Evolutionary conservation across 1,139 yeast species (phyloP), one percentile per base, ranked within the genome.

Genomic region (Tardiomyces digboiensis): DNA sequence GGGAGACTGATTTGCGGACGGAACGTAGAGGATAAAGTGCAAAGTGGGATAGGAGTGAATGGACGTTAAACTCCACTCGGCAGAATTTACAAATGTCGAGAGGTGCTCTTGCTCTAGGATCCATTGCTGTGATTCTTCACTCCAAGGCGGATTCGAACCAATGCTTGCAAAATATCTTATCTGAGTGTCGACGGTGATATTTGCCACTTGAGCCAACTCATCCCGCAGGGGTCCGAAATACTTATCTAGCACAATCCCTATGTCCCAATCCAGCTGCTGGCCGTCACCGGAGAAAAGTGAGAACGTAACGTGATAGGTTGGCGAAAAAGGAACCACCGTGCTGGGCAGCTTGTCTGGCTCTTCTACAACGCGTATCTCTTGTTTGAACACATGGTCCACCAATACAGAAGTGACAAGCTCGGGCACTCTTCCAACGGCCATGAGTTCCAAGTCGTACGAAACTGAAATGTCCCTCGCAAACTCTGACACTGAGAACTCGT

Each of bases 131-230:
- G 44, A 42, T 22, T 39, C 42, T 5, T 39, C 38, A 7, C 39
- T 19, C 14, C 18, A 29, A 10, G 68, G 66, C 3, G 58, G 56
- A 21, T 56, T 54, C 13, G 67, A 55, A 20, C 58, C 57, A 19
- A 75, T 61, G 37, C 65, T 61, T 2, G 83, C 75, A 58, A 78
- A 86, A 61, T 82, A 82, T 50, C 82, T 85, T 39, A 85, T 74
- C 58, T 87, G 95, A 2, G 94, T 73, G 52, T 85, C 91, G 19
- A 89, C 70, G 1, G 91, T 75, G 57, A 89, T 78, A 52, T 83
- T 80, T 33, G 88, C 75, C 49, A 78, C 72, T 29, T 75, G 74
- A 2, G 67, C 57, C 41, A 71, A 56, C 16, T 65, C 56, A 14
- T 58, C 49, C 38, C 75, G 57, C 38, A 78, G 67, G 3, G 78